phyloP scores from a whole-genome alignment of 768 basidiomycete genomes.

The Kwoniella mangroviensis region DNA sequence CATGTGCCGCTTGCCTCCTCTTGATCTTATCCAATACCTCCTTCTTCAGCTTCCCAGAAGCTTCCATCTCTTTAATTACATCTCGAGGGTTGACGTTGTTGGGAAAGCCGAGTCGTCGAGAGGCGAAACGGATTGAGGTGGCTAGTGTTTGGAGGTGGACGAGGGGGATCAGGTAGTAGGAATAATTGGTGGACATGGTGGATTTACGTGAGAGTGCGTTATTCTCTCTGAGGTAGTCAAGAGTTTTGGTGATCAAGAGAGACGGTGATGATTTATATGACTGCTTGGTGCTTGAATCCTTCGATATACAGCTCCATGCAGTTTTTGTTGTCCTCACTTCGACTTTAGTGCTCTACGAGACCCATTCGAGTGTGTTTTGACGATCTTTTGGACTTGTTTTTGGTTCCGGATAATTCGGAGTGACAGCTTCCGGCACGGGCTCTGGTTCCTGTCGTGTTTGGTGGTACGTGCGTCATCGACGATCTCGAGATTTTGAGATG shows the following conservation, averaged over 20 bases:
- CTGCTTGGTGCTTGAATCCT: background rate
- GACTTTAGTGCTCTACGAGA: background rate
- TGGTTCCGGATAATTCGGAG: constrained; percentile 11
- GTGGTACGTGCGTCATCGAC: constrained; percentile 10
- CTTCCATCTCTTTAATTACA: constrained; percentile 35
- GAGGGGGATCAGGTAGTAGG: constrained; percentile 41
- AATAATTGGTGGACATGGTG: constrained; percentile 36
- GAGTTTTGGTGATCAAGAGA: background rate
- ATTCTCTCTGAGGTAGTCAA: background rate
- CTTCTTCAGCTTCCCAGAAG: constrained; percentile 37
- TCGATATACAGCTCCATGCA: no score
- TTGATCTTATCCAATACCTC: constrained; percentile 37
- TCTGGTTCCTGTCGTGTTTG: background rate
- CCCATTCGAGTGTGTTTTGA: background rate
- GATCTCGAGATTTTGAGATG: background rate
- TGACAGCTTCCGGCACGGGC: background rate
- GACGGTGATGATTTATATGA: background rate
- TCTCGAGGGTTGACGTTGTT: constrained; percentile 44
- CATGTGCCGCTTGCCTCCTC: constrained; percentile 44
- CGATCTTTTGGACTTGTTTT: background rate
- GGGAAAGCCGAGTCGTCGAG: constrained; percentile 26
- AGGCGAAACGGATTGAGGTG: constrained; percentile 34
- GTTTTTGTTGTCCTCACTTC: no score
- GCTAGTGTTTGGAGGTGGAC: constrained; percentile 39
- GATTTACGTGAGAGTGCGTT: background rate